Evolutionary conservation across 2,329 filamentous ascomycete species (phyloP).

Genomic region (Hypoxylon sp.): DNA sequence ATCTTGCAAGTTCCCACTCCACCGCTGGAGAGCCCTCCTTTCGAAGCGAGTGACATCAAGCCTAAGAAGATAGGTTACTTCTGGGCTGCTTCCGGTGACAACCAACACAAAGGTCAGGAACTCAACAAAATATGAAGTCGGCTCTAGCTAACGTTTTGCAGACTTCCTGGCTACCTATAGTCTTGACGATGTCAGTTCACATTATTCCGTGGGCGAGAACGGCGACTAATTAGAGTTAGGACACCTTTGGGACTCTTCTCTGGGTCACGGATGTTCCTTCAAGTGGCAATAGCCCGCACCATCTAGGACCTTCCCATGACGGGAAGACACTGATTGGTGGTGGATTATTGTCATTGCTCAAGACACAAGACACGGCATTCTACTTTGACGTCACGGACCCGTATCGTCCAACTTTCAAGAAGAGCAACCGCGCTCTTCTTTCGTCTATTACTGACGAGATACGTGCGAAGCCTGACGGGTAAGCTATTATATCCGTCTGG

Average conservation of each 20-base stretch:
- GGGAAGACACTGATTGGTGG: conserved; percentile 70
- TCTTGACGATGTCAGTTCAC: conserved; percentile 65
- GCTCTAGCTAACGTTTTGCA: conserved; percentile 7
- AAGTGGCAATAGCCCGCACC: conserved; percentile 72
- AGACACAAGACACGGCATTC: conserved; percentile 71
- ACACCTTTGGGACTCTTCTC: conserved; percentile 71
- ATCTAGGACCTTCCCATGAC: conserved; percentile 66
- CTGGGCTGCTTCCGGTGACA: conserved; percentile 72
- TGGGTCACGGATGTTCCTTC: conserved; percentile 69
- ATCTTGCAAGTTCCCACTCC: conserved; percentile 71
- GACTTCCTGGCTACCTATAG: conserved; percentile 70
- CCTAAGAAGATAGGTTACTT: conserved; percentile 76
- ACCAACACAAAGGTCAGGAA: conserved; percentile 60
- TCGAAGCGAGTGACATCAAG: conserved; percentile 65
- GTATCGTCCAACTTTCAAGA: conserved; percentile 69
- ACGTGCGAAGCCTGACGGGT: conserved; percentile 71
- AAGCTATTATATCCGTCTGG: conserved; percentile 19
- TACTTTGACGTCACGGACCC: conserved; percentile 72
- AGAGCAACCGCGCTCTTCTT: conserved; percentile 70
- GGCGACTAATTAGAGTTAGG: conserved; percentile 52
- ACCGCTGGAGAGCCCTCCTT: conserved; percentile 65
- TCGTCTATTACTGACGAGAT: conserved; percentile 73
- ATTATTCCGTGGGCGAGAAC: neutral
- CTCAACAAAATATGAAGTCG: neutral
- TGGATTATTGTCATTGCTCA: conserved; percentile 69